A percentile compares a stretch with the other conserved stretches of the same genome.
Evolutionary conservation across 768 basidiomycete species (phyloP).

Genomic region (Cubamyces lactineus): DNA sequence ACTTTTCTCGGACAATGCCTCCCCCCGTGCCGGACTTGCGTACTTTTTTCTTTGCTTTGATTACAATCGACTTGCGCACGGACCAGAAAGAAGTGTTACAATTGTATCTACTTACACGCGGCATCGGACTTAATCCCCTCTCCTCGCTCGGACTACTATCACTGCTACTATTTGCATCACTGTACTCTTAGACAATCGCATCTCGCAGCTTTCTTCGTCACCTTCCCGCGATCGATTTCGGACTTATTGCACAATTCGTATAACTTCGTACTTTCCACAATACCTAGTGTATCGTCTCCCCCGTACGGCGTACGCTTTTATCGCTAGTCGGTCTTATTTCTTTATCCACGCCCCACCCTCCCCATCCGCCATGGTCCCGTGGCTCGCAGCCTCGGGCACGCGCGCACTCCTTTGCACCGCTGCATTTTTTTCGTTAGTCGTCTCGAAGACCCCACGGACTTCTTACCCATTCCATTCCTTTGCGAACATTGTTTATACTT

Average conservation of each 20-base stretch:
- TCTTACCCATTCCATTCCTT: not conserved
- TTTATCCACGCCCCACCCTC: not conserved
- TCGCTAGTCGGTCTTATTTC: conserved; percentile 22
- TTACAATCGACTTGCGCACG: conserved; percentile 11
- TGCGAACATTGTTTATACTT: not conserved
- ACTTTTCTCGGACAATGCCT: conserved; percentile 10
- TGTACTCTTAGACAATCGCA: conserved; percentile 26
- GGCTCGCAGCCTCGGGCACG: conserved; percentile 6
- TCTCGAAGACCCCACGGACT: conserved; percentile 9
- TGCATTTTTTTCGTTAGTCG: not conserved
- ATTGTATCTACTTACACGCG: conserved; percentile 23
- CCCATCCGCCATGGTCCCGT: not conserved
- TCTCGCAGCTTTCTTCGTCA: conserved; percentile 17
- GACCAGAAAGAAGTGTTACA: not conserved
- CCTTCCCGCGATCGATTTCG: conserved; percentile 20
- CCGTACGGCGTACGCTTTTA: conserved; percentile 21
- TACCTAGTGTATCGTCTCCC: conserved; percentile 19
- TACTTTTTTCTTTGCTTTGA: not conserved
- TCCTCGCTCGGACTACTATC: conserved; percentile 4
- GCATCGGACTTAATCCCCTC: conserved; percentile 9
- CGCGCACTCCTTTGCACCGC: not conserved
- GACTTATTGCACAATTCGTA: conserved; percentile 23
- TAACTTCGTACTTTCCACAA: conserved; percentile 17
- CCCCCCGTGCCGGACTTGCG: conserved; percentile 10
- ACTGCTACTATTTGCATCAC: conserved; percentile 17